phyloP scores from a whole-genome alignment of 2,329 filamentous ascomycete species.

The Penicillium sp. region DNA sequence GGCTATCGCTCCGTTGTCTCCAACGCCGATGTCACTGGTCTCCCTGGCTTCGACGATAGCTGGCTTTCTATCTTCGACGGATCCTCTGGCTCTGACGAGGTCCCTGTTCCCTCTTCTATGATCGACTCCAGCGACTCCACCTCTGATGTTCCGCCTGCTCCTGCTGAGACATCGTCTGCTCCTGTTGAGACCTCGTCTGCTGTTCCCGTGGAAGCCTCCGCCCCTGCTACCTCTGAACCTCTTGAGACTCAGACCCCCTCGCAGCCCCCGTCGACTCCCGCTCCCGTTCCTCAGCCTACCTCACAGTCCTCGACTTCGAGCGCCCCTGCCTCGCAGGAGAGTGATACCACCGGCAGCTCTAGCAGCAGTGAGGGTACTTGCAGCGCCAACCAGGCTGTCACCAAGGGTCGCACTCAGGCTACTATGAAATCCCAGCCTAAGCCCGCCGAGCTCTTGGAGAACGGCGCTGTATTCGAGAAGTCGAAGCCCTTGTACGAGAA shows the following conservation, averaged over 20 bases:
- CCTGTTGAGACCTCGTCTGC: slow-evolving; percentile 6
- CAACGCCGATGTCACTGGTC: neutral
- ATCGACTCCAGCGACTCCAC: slow-evolving; percentile 4
- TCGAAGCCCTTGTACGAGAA: slow-evolving; percentile 85
- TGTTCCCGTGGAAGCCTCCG: slow-evolving; percentile 1
- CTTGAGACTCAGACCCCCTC: slow-evolving; percentile 3
- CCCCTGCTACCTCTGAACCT: slow-evolving; percentile 9
- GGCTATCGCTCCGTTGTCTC: neutral
- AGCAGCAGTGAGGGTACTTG: slow-evolving; percentile 16
- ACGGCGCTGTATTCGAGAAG: slow-evolving; percentile 73
- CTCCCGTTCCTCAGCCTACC: slow-evolving; percentile 1
- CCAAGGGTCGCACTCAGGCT: slow-evolving; percentile 57
- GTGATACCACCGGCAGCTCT: slow-evolving; percentile 6
- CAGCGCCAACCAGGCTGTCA: slow-evolving; percentile 32
- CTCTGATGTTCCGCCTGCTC: neutral
- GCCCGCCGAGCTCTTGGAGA: slow-evolving; percentile 62
- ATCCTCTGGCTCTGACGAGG: slow-evolving; percentile 2
- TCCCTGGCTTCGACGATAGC: slow-evolving; percentile 13
- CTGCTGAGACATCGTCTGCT: slow-evolving; percentile 3
- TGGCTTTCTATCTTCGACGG: slow-evolving; percentile 12
- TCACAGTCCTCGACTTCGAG: slow-evolving; percentile 4
- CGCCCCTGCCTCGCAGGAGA: slow-evolving; percentile 2
- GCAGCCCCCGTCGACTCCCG: neutral
- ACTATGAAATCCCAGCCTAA: slow-evolving; percentile 58
- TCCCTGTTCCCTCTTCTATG: neutral